Percentiles rank a stretch among this genome's conserved stretches.
Conservation (phyloP, 2,329 filamentous ascomycete species). For the Endoconidiophora polonica region DNA sequence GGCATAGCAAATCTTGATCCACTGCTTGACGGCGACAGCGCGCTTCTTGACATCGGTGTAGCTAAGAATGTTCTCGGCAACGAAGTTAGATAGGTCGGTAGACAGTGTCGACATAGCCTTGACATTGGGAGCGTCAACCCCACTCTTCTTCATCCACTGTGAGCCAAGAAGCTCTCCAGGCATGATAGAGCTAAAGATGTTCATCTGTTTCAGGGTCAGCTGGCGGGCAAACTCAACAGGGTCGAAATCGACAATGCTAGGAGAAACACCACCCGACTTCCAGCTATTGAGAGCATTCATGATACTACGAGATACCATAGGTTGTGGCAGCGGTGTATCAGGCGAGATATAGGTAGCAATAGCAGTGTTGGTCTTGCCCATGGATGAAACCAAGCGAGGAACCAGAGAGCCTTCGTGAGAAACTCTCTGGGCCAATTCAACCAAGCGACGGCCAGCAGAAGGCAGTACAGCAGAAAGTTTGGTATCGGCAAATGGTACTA, state of each 20-base stretch:
- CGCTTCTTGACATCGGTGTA: conserved; percentile 86
- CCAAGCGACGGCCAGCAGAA: conserved; percentile 61
- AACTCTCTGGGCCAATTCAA: conserved; percentile 67
- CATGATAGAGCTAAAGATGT: conserved; percentile 77
- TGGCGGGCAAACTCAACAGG: conserved; percentile 81
- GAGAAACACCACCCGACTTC: conserved; percentile 51
- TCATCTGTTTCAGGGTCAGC: conserved; percentile 80
- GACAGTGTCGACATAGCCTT: conserved; percentile 86
- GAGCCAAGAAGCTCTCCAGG: conserved; percentile 82
- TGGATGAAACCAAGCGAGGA: conserved; percentile 66
- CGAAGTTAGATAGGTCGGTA: conserved; percentile 80
- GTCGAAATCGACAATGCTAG: conserved; percentile 79
- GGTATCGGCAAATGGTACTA: conserved; percentile 62
- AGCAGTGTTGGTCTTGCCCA: conserved; percentile 73
- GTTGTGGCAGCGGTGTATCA: conserved; percentile 53
- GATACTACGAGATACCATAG: conserved; percentile 61
- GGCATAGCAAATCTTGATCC: conserved; percentile 85
- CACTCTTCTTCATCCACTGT: conserved; percentile 84
- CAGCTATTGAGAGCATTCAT: conserved; percentile 53
- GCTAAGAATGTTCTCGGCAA: conserved; percentile 80
- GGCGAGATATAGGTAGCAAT: conserved; percentile 48
- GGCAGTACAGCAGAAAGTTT: conserved; percentile 54
- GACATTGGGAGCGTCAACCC: conserved; percentile 68
- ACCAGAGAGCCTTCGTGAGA: conserved; percentile 58
- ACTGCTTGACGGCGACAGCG: conserved; percentile 83